Evolutionary conservation across 2,329 filamentous ascomycete species (phyloP), one percentile per base, ranked within the genome.

Genomic region (Trichoderma koningii): DNA sequence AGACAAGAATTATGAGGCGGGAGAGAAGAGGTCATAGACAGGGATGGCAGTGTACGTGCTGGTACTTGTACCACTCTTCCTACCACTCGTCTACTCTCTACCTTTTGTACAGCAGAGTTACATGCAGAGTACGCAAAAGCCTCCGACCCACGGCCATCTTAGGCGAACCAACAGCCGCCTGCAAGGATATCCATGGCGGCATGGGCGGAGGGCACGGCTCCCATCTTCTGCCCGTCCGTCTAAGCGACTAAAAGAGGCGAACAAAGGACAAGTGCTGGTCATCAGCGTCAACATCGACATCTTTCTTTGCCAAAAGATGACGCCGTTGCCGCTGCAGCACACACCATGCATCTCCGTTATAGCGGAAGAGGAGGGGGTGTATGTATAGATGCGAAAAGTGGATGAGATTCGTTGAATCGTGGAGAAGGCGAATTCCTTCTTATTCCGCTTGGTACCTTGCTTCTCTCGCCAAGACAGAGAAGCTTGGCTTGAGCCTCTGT

Each of bases 141-240:
- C 30, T 10, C 30, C 30, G 9, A 7, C 7, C 30, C 47, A 52
- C 21, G 48, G 48, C 59, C 52, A 50, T 50, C 38, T 41, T 26
- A 53, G 12, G 41, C 52, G 47, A 51, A 48, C 56, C 64, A 66
- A 66, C 64, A 66, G 64, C 44, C 64, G 52, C 57, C 52, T 56
- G 26, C 62, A 56, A 44, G 62, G 53, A 44, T 64, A 23, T 23
- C 21, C 53, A 44, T 38, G 34, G 28, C 4, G 34, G 30, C 44
- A 44, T 55, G 28, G 42, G 28, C 19, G 56, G 56, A 48, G 38
- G 56, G 41, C n/a, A 19, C 50, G 9, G 26, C 6, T 9, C 42
- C 56, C 26, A 42, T 51, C 17, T 44, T n/a, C 63, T 65, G 21
- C 30, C 30, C 7, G 30, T 30, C 30, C 7, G 7, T 30, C 30